phyloP scores from a whole-genome alignment of 164 flowering plant species.

The Vitis riparia region DNA sequence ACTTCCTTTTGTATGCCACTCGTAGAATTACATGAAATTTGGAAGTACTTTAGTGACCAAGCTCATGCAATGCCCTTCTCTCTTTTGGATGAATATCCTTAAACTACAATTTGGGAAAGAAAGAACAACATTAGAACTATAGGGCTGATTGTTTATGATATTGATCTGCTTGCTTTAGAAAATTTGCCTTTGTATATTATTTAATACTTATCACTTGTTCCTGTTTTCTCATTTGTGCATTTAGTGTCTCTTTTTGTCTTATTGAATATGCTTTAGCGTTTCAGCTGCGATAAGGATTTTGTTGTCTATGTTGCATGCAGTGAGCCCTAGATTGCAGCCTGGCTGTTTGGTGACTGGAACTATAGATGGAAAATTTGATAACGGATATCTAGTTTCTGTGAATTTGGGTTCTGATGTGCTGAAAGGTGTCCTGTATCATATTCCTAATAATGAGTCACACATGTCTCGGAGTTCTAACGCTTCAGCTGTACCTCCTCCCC shows the following conservation, averaged over 20 bases:
- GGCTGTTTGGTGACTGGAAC: constrained; percentile 56
- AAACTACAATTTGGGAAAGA: background rate
- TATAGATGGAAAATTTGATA: constrained; percentile 79
- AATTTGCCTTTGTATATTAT: background rate
- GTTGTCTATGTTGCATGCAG: constrained; percentile 29
- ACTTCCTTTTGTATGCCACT: too few relatives aligned
- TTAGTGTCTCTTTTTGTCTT: background rate
- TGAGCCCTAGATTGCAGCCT: constrained; percentile 25
- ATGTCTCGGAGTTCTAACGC: constrained; percentile 24
- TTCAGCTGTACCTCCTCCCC: constrained; percentile 24
- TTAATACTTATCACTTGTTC: background rate
- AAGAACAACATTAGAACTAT: background rate
- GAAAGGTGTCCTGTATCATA: constrained; percentile 78
- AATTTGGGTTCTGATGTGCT: constrained; percentile 55
- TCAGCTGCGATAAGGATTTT: constrained; percentile 7
- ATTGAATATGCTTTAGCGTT: background rate
- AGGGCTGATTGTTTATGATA: background rate
- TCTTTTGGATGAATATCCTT: background rate
- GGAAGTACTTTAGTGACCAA: too few relatives aligned
- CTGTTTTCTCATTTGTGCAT: background rate
- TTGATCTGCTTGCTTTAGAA: background rate
- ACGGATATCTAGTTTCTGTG: constrained; percentile 73
- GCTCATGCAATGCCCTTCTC: background rate
- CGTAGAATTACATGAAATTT: too few relatives aligned
- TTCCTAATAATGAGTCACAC: constrained; percentile 28